Conservation (phyloP, 2,329 filamentous ascomycete species). For the Cercospora sp. region DNA sequence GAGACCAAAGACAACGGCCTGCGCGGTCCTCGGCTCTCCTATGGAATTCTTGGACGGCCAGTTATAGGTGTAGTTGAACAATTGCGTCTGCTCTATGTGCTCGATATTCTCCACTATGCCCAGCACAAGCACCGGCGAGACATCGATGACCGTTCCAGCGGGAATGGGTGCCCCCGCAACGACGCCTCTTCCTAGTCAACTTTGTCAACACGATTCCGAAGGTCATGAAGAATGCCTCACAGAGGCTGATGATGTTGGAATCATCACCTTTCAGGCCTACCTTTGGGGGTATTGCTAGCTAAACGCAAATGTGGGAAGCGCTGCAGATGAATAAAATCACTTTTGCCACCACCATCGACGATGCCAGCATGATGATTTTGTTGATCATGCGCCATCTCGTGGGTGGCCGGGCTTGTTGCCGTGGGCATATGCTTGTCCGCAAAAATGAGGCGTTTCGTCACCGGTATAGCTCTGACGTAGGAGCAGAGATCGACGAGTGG, state of each 20-base stretch:
- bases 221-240: not conserved
- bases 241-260: not conserved
- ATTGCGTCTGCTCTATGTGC: slow-evolving; percentile 52
- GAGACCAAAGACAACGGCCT: slow-evolving; percentile 57
- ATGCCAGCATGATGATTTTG: not conserved
- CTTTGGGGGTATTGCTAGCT: slow-evolving; percentile 54
- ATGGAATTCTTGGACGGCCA: slow-evolving; percentile 41
- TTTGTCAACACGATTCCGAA: not conserved
- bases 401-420: not conserved
- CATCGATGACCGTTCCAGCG: slow-evolving; percentile 52
- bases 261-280: slow-evolving; percentile 34
- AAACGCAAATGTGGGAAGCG: slow-evolving; percentile 48
- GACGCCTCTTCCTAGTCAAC: slow-evolving; percentile 53
- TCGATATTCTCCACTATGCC: slow-evolving; percentile 49
- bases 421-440: slow-evolving; percentile 5
- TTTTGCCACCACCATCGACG: slow-evolving; percentile 5
- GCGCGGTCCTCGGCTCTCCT: slow-evolving; percentile 39
- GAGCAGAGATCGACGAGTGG: slow-evolving; percentile 3
- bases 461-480: slow-evolving; percentile 9
- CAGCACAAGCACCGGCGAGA: slow-evolving; percentile 55
- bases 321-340: slow-evolving; percentile 34
- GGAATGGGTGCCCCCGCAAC: slow-evolving; percentile 52
- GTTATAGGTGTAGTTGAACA: slow-evolving; percentile 60
- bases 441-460: not conserved
- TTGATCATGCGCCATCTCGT: slow-evolving; percentile 10